Conservation (phyloP, 148 eudicot species). For the Selenicereus undatus region DNA sequence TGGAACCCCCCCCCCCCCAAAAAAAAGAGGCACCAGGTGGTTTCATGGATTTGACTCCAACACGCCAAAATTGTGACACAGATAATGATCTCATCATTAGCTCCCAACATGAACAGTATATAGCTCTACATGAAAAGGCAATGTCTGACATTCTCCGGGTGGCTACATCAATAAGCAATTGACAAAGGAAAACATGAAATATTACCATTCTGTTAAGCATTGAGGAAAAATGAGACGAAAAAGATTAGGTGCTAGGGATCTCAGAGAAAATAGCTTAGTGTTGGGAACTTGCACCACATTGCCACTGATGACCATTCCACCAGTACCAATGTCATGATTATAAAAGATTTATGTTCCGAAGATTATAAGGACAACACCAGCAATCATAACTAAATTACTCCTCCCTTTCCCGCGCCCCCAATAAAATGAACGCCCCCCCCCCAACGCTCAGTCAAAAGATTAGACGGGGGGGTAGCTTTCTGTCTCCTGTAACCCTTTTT, state of each 20-base stretch:
- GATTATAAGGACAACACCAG: neutral
- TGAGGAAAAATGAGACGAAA: neutral
- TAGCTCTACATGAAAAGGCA: neutral
- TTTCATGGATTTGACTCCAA: neutral
- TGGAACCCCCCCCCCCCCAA: neutral
- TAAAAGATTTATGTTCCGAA: neutral
- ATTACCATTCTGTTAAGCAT: neutral
- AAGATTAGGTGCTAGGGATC: neutral
- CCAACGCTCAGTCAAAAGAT: neutral
- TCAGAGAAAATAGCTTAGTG: neutral
- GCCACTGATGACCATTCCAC: neutral
- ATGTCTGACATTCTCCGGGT: neutral
- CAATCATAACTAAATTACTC: neutral
- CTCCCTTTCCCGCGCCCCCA: neutral
- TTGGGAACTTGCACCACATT: neutral
- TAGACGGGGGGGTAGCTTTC: neutral
- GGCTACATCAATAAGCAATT: neutral
- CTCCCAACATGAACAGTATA: neutral
- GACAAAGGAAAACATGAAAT: neutral
- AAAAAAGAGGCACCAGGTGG: no score
- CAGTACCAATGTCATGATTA: neutral
- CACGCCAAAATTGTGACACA: neutral
- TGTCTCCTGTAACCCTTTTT: neutral
- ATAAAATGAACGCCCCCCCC: neutral
- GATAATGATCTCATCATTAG: neutral